Evolutionary conservation across 495 filamentous ascomycete genomes (phyloP).

Genomic region (Immersiella caudata): DNA sequence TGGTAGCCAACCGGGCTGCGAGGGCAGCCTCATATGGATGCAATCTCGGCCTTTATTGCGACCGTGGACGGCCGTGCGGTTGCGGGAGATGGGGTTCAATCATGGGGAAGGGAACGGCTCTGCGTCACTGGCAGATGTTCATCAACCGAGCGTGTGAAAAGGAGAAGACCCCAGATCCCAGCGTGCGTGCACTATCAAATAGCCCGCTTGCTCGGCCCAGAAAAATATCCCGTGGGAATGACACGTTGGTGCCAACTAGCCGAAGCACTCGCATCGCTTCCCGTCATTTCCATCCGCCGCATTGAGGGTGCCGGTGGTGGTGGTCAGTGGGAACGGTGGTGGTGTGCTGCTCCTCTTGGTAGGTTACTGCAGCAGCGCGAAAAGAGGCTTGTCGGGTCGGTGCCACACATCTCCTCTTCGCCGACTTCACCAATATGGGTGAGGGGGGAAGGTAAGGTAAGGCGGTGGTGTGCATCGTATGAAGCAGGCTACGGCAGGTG

Average conservation of each 20-base stretch:
- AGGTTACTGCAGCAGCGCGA: background rate
- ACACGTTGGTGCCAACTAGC: slow-evolving; percentile 11
- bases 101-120: background rate
- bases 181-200: background rate
- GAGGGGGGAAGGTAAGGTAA: background rate
- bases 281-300: background rate
- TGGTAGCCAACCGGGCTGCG: slow-evolving; percentile 20
- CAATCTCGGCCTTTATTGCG: slow-evolving; percentile 24
- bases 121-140: background rate
- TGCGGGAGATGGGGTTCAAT: background rate
- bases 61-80: slow-evolving; percentile 17
- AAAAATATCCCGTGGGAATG: slow-evolving; percentile 11
- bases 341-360: background rate
- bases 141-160: background rate
- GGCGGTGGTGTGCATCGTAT: background rate
- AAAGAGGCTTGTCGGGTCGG: background rate
- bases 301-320: background rate
- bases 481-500: background rate
- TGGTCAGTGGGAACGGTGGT: background rate
- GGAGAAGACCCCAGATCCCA: background rate
- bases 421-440: background rate
- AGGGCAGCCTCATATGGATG: slow-evolving; percentile 19
- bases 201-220: background rate
- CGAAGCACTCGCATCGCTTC: slow-evolving; percentile 3
- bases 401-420: background rate